Base-by-base conservation (phyloP, 2,329 filamentous ascomycete genomes). In the Coleophoma eucalyptorum region DNA sequence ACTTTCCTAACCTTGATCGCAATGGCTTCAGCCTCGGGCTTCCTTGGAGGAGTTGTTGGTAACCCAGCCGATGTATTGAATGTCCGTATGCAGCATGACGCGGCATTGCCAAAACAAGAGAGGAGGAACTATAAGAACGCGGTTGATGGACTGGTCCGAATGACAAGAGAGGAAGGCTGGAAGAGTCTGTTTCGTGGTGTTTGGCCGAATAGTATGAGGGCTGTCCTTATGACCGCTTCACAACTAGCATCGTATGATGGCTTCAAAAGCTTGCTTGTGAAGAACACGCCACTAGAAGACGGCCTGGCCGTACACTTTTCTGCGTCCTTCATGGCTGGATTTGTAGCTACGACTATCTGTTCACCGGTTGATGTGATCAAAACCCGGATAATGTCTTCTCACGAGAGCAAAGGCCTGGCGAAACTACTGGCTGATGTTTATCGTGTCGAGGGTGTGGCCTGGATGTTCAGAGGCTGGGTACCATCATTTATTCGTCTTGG, bases 11-110 rank as follows among this genome's bases (percentile, higher is more conserved):
- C 82, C n/a, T 84, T 99, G 10, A 79, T 96, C 56, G 88, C 81
- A 58, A 89, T 97, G 70, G 90, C 93, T 48, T 87, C 84, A 20
- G 73, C 83, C 26, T 93, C 94, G 7, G 94, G 94, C 47, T 89
- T 97, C 66, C 71, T 95, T 3, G 94, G 94, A 55, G 94, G 94
- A 46, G 73, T 97, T 43, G 89, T 87, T 5, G 94, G 94, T 58
- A 99, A 97, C 72, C 91, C 92, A 3, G 93, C 92, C 58, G 94
- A 99, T 68, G 91, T 99, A 33, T 78, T 97, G 64, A 99, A 99
- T 71, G 94, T 99, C 46, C 90, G 94, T 58, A 99, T 99, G 94
- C 94, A 99, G 73, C 90, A 96, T 71, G 94, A 86, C 64, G 86
- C 89, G 2, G 84, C 90, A 0, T 81, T 97, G 1, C 88, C 91